Evolutionary conservation across 75 land plant genomes (phyloP), one percentile per base, ranked within the genome.

Genomic region (Isoetes taiwanensis): DNA sequence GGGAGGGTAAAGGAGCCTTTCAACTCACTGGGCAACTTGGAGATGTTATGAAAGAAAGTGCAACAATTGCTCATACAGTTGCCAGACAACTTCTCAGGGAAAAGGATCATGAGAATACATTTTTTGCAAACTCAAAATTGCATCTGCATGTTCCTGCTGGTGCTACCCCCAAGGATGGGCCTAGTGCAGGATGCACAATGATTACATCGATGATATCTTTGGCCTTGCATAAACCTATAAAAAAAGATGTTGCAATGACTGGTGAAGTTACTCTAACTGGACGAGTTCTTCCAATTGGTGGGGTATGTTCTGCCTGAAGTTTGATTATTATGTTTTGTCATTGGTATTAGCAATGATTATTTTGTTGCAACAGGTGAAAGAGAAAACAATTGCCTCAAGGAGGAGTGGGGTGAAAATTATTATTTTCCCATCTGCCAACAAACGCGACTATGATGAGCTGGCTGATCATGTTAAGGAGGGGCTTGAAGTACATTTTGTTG

Each of bases 11-110:
- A 74, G 97, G 95, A 37, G 65, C 69, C 2, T 69, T 91, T 4
- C 70, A 80, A 64, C 33, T 87, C 11, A 91, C 97, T 3, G 97
- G 97, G 14, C 95, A 91, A 63, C 85, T 91, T 54, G 97, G 97
- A 52, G 97, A 91, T 74, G 97, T 91, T 19, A 91, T 91, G 97
- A 91, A 87, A 58, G 97, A 91, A 66, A 91, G 97, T 73, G 95
- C 97, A n/a, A 74, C 86, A 42, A 91, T 91, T 48, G 97, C 97
- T 35, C 89, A 91, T 59, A 91, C 97, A 0, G 74, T 78, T 40
- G 70, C 97, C 2, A 65, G 97, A 57, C 68, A 67, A 40, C 76
- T 80, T 34, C 58, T 91, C 40, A 50, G 70, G 28, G 95, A 87
- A 63, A 87, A 78, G 64, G 85, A 91, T 2, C 82, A 82, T 4